These are phyloP conservation scores for Chrysanthemum seticuspe DNA, from an alignment of 129 eudicot species.

Conservation along the genomic window DNA sequence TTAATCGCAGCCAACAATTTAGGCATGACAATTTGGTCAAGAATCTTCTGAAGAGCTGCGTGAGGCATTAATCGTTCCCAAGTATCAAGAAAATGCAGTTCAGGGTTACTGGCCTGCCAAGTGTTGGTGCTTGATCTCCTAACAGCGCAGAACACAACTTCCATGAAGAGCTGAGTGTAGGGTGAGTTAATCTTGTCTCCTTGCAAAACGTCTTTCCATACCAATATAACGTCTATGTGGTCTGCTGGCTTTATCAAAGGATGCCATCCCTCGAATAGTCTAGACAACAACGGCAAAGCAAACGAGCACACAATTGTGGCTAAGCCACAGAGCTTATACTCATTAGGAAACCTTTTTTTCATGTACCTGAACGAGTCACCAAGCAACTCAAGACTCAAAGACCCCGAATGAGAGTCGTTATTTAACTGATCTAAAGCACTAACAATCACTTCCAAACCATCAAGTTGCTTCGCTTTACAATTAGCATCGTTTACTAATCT, in stretches of 20 bases:
- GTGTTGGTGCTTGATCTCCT: conserved; percentile 68
- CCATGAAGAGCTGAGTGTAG: conserved; percentile 46
- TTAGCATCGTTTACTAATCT: background rate
- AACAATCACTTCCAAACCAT: conserved; percentile 55
- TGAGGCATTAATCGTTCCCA: conserved; percentile 74
- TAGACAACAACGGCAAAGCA: conserved; percentile 60
- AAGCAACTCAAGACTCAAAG: conserved; percentile 62
- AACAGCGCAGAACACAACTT: conserved; percentile 76
- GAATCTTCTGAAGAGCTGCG: conserved; percentile 58
- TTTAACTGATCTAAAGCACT: conserved; percentile 45
- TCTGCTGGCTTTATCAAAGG: conserved; percentile 58
- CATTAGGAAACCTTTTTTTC: conserved; percentile 48
- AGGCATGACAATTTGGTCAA: conserved; percentile 65
- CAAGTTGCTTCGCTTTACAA: conserved; percentile 37
- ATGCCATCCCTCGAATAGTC: conserved; percentile 73
- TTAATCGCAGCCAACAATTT: conserved; percentile 67
- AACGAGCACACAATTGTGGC: conserved; percentile 58
- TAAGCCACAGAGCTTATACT: conserved; percentile 54
- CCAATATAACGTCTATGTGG: conserved; percentile 37
- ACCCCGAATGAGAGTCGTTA: conserved; percentile 41
- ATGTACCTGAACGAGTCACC: conserved; percentile 52
- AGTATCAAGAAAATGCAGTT: conserved; percentile 61
- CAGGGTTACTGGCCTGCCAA: conserved; percentile 83
- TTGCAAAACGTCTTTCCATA: conserved; percentile 59
- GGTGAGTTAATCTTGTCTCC: conserved; percentile 49